These are phyloP conservation scores for Saccharomyces eubayanus DNA, from an alignment of 805 yeast species.

Conservation along the genomic window DNA sequence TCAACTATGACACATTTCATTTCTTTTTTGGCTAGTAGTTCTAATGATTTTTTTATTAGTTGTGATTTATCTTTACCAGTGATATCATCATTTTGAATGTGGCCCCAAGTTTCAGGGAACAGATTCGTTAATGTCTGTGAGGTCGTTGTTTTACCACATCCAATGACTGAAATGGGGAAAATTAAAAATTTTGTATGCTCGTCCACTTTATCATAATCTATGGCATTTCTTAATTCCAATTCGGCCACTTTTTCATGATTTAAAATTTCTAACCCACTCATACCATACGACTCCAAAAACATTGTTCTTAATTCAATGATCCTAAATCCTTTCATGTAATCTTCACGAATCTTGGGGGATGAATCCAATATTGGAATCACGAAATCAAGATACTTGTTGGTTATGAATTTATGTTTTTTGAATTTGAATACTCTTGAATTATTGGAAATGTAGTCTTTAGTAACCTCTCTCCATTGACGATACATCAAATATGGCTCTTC, in stretches of 20 bases:
- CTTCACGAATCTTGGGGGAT: slow-evolving; percentile 39
- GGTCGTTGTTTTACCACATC: slow-evolving; percentile 91
- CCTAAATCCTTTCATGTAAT: slow-evolving; percentile 53
- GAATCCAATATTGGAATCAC: slow-evolving; percentile 46
- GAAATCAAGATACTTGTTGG: slow-evolving; percentile 62
- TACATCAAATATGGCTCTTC: slow-evolving; percentile 91
- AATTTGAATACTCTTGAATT: slow-evolving; percentile 34
- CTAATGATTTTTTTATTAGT: slow-evolving; percentile 41
- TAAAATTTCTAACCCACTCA: slow-evolving; percentile 52
- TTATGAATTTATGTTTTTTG: slow-evolving; percentile 48
- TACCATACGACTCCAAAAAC: slow-evolving; percentile 48
- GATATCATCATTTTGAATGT: slow-evolving; percentile 76
- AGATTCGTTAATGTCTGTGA: slow-evolving; percentile 49
- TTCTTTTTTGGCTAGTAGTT: slow-evolving; percentile 29
- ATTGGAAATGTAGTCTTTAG: slow-evolving; percentile 44
- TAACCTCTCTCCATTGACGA: slow-evolving; percentile 83
- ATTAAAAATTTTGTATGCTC: slow-evolving; percentile 48
- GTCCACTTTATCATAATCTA: slow-evolving; percentile 31
- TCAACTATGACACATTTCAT: slow-evolving; percentile 59
- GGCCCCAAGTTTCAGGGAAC: slow-evolving; percentile 53
- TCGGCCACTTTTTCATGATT: slow-evolving; percentile 36
- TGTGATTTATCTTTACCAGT: slow-evolving; percentile 39
- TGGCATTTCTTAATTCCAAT: slow-evolving; percentile 33
- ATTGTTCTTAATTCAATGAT: slow-evolving; percentile 62
- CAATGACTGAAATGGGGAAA: slow-evolving; percentile 82